Conservation (phyloP, 495 filamentous ascomycete species). For the Penicillium malachiteum region DNA sequence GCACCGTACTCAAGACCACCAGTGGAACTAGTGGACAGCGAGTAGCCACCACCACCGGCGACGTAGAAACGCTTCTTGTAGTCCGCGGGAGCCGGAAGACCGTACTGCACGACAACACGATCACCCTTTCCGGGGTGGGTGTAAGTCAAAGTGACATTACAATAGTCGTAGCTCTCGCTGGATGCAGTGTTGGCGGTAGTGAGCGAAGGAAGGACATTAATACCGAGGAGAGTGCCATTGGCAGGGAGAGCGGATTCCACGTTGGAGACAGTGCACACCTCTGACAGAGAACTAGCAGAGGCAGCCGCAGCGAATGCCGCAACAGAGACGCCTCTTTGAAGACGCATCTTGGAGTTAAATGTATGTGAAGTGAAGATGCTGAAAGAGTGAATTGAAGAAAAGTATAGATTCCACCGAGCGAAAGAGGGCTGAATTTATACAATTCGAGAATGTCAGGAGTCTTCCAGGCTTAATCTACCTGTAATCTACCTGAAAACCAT, state of each 20-base stretch:
- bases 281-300: constrained; percentile 28
- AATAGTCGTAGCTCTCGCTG: constrained; percentile 31
- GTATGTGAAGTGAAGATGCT: background rate
- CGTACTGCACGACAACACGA: constrained; percentile 31
- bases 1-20: constrained; percentile 42
- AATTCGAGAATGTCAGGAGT: background rate
- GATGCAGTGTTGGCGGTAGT: constrained; percentile 22
- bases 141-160: constrained; percentile 38
- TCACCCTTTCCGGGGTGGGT: constrained; percentile 34
- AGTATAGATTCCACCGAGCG: background rate
- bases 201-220: constrained; percentile 29
- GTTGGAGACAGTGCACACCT: constrained; percentile 36
- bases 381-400: background rate
- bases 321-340: constrained; percentile 18
- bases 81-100: constrained; percentile 30
- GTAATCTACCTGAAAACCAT: background rate
- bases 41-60: constrained; percentile 35
- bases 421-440: background rate
- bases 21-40: constrained; percentile 23
- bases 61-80: constrained; percentile 42
- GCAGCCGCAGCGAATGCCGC: constrained; percentile 28
- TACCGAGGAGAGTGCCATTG: constrained; percentile 35
- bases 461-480: background rate
- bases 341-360: constrained; percentile 24
- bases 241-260: constrained; percentile 30